Conservation (phyloP, 1,284 basidiomycete species). For the Ustilago loliicola region DNA sequence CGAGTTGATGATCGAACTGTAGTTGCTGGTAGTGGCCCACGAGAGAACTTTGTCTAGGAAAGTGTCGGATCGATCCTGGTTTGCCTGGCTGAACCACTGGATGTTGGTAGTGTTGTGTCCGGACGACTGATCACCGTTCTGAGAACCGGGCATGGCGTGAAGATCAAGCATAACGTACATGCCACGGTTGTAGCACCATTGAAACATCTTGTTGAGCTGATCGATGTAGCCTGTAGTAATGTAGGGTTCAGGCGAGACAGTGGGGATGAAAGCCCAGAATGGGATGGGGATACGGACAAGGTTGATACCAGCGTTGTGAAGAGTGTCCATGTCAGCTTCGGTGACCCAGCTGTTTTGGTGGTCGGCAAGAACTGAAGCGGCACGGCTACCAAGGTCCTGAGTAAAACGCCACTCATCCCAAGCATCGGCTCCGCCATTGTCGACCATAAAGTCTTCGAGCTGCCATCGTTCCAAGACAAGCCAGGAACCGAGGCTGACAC, state of each 20-base stretch:
- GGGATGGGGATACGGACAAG: conserved; percentile 71
- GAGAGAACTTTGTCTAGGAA: conserved; percentile 55
- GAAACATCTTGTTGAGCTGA: conserved; percentile 60
- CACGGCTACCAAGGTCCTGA: conserved; percentile 60
- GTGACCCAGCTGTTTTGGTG: conserved; percentile 71
- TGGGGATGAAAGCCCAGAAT: conserved; percentile 69
- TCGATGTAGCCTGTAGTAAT: conserved; percentile 54
- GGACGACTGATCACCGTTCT: conserved; percentile 69
- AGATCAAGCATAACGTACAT: conserved; percentile 72
- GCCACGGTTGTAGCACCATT: conserved; percentile 68
- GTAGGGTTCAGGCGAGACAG: conserved; percentile 58
- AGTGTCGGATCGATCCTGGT: conserved; percentile 58
- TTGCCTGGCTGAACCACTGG: conserved; percentile 53
- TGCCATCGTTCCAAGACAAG: conserved; percentile 71
- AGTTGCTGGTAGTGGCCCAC: conserved; percentile 56
- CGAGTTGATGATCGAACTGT: conserved; percentile 63
- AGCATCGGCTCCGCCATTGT: conserved; percentile 63
- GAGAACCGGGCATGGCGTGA: conserved; percentile 72
- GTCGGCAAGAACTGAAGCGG: conserved; percentile 53
- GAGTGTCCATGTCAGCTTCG: conserved; percentile 70
- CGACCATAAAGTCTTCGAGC: conserved; percentile 71
- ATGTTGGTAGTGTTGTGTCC: conserved; percentile 65
- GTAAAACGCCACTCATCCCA: conserved; percentile 71
- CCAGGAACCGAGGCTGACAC: conserved; percentile 67
- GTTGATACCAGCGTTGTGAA: conserved; percentile 68